Base-by-base conservation (phyloP, 345 rosid species). In the Eucalyptus cloeziana region DNA sequence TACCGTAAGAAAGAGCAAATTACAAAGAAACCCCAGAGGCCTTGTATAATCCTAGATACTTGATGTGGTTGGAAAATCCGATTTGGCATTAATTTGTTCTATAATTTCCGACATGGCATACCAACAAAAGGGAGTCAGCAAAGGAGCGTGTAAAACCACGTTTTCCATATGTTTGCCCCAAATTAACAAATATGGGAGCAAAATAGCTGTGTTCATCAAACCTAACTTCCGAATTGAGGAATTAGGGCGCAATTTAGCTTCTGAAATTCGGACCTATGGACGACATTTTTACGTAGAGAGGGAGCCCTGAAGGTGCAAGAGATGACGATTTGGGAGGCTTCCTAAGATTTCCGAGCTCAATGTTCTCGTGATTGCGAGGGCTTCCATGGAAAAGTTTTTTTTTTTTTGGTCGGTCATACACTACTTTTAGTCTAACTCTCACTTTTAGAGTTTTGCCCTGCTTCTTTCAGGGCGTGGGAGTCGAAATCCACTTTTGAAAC, bases 201-300 rank as follows among this genome's bases (percentile, higher is more conserved):
- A 56, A 56, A 21, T 56, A 56, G 62, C 30, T 56, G 27, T 56
- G 62, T 56, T 24, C 62, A 56, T 56, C 62, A 56, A 56, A 9
- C 62, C 62, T 56, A 56, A 24, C 62, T 24, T 56, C 62, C 62
- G 22, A 52, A 52, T 56, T 12, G 30, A 56, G 62, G 30, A 56
- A 56, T 56, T 21, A 9, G 27, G 62, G 62, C 30, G 5, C 62
- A 56, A 56, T 56, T 56, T 56, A 56, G 62, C 62, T 24, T 24
- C 27, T 56, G 62, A 56, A 56, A 56, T 56, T 56, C 27, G 62
- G 62, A 56, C 62, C 27, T 4, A 56, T 30, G 13, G 27, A 13
- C 27, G 62, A 24, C 27, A 9, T 24, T 56, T 0, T 0, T 9
- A 56, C 25, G 58, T 52, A 19, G 58, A 52, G 0, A 0, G 0